Percentiles rank a stretch among this genome's conserved stretches.
Conservation (phyloP, 441 rosid species). For the Aleurites moluccanus region DNA sequence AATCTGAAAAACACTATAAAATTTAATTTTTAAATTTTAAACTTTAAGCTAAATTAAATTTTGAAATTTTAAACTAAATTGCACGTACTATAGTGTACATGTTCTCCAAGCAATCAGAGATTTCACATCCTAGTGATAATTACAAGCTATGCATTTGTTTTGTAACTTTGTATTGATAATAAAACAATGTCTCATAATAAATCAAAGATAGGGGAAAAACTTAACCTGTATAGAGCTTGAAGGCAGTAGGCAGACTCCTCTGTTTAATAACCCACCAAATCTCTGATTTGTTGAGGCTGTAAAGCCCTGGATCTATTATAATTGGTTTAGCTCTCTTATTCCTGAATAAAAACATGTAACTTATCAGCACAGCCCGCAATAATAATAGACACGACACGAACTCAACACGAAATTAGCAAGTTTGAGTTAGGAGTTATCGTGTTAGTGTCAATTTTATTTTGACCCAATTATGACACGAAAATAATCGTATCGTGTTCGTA, state of each 20-base stretch:
- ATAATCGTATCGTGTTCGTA: too few species aligned
- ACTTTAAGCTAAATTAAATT: background rate
- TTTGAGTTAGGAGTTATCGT: too few species aligned
- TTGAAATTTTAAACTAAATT: background rate
- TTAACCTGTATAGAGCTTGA: slow-evolving; percentile 87
- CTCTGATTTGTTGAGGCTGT: slow-evolving; percentile 72
- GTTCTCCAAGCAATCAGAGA: slow-evolving; percentile 21
- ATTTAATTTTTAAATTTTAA: background rate
- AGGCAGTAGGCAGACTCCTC: slow-evolving; percentile 83
- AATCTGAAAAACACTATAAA: background rate
- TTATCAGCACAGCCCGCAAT: too few species aligned
- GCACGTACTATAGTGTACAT: background rate
- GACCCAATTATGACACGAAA: too few species aligned
- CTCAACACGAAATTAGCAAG: too few species aligned
- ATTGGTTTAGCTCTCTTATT: slow-evolving; percentile 86
- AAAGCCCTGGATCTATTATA: slow-evolving; percentile 84
- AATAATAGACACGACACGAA: too few species aligned
- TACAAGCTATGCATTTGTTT: background rate
- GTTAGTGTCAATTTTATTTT: too few species aligned
- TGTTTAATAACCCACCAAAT: slow-evolving; percentile 78
- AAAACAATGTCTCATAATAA: background rate
- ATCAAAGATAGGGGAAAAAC: background rate
- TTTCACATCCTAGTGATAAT: slow-evolving; percentile 30
- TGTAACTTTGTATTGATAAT: background rate
- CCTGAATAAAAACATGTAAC: slow-evolving; percentile 35